Evolutionary conservation across 2,329 filamentous ascomycete genomes (phyloP), one percentile per base, ranked within the genome.

Genomic region (Delphinella strobiligena): DNA sequence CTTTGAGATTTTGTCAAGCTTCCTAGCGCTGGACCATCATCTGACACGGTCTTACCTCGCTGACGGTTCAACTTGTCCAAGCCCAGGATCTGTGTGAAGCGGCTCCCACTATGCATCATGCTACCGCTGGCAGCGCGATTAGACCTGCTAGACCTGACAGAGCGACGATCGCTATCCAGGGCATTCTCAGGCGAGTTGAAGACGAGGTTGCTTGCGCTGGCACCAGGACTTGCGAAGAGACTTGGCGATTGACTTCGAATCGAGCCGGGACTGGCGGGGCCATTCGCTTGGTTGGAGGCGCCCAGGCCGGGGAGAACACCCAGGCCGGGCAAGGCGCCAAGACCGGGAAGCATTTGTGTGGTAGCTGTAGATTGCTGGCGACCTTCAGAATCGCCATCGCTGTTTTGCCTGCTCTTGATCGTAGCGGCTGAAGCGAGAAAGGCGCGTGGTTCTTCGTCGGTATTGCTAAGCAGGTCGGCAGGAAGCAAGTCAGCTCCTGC

Each of bases 1-100:
- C 82, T 87, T 54, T 89, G 82, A 0, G 74, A 72, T 19, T 74
- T 62, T 52, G 83, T 84, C 11, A 88, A 63, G 15, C 72, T 77
- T 1, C 84, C 84, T 5, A 87, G 60, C 1, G 72, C 66, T 4
- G 78, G 79, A 0, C 79, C 78, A 19, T 76, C 70, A 19, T 74
- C 72, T 7, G 74, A 70, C 5, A 69, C 53, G 1, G 69, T 68
- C 58, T 85, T 86, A 4, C 72, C 65, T 18, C 72, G 71, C 40
- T 73, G 69, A 32, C 75, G 75, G 36, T 78, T 74, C 40, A 78
- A 68, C 49, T 59, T 59, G 38, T 51, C 51, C 49, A 71, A 77
- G 37, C 64, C 67, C 37, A 82, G 76, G 19, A 84, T 57, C 12
- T 67, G 68, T 9, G 72, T 72, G 43, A 78, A 73, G n/a, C 72